These are phyloP conservation scores for Alternaria atra DNA, from an alignment of 2,329 filamentous ascomycete genomes.

Conservation along the genomic window DNA sequence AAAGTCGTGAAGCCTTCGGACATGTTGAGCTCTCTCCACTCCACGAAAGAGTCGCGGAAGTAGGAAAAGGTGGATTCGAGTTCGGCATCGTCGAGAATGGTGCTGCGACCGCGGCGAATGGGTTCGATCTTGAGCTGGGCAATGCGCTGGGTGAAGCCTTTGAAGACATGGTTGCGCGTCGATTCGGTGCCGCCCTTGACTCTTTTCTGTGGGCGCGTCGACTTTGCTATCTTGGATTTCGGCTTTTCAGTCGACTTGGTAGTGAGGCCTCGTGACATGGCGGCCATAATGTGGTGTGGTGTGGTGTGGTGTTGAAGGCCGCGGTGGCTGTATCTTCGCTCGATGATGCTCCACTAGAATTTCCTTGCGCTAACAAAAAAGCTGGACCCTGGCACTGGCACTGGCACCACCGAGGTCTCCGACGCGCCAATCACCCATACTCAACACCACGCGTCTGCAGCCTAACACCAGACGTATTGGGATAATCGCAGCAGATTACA, in stretches of 20 bases:
- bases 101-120: slow-evolving; percentile 84
- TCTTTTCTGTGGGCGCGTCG: slow-evolving; percentile 66
- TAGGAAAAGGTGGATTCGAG: slow-evolving; percentile 82
- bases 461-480: not conserved
- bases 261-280: slow-evolving; percentile 52
- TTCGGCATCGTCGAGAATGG: slow-evolving; percentile 83
- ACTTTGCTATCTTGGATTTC: slow-evolving; percentile 27
- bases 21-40: slow-evolving; percentile 92
- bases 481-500: not conserved
- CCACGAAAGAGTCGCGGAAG: slow-evolving; percentile 81
- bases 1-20: slow-evolving; percentile 83
- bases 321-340: slow-evolving; percentile 12
- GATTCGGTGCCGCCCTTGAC: slow-evolving; percentile 75
- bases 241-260: slow-evolving; percentile 20
- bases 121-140: slow-evolving; percentile 93
- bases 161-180: slow-evolving; percentile 86
- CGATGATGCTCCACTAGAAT: slow-evolving; percentile 40
- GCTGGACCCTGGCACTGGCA: slow-evolving; percentile 26
- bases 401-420: slow-evolving; percentile 21
- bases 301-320: slow-evolving; percentile 10
- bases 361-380: slow-evolving; percentile 35
- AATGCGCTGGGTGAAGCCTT: slow-evolving; percentile 90
- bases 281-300: slow-evolving; percentile 50
- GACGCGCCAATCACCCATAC: slow-evolving; percentile 21
- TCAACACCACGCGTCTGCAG: slow-evolving; percentile 26